Evolutionary conservation across 768 basidiomycete species (phyloP), one percentile per base, ranked within the genome.

Genomic region (Amanita pseudoporphyria): DNA sequence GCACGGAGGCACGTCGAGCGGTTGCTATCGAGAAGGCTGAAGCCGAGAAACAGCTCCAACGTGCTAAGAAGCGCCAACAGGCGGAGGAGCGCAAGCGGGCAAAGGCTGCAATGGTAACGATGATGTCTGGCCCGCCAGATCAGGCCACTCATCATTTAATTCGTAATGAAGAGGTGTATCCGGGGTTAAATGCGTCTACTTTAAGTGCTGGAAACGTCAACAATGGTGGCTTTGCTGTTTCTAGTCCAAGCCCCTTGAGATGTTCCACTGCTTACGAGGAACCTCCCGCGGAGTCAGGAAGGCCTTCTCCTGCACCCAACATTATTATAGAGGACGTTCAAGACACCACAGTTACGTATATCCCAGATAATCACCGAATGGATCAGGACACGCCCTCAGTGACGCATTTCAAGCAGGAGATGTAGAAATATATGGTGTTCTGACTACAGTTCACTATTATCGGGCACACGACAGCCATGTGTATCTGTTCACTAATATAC

Each of bases 31-130:
- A 69, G 14, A 72, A 62, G 43, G 63, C 58, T 0, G 73, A 78
- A 53, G 70, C 68, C n/a, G 77, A 77, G 36, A 77, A 72, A 55
- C 73, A 69, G 49, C 67, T 68, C 7, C 71, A 73, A 58, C 71
- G 66, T 55, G 70, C 68, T 49, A 71, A 68, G 51, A 77, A 74
- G 56, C 74, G 72, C 22, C 65, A 71, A 46, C 76, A 79, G 53
- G 73, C 70, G 2, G 74, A 76, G 49, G 74, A 76, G 35, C 69
- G 73, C 56, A 80, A 51, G 33, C 52, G 52, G 56, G 56, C 51
- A 3, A 60, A 58, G 46, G 55, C 49, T 24, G 55, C 50, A 35
- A 24, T 33, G 42, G 45, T 33, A 32, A 19, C 38, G 2, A 26
- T 28, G 26, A 28, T 36, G 26, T 36, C 35, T 14, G 35, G 14